Evolutionary conservation across 352 stramenopile species (phyloP).

Genomic region (Phytophthora pinifolia): DNA sequence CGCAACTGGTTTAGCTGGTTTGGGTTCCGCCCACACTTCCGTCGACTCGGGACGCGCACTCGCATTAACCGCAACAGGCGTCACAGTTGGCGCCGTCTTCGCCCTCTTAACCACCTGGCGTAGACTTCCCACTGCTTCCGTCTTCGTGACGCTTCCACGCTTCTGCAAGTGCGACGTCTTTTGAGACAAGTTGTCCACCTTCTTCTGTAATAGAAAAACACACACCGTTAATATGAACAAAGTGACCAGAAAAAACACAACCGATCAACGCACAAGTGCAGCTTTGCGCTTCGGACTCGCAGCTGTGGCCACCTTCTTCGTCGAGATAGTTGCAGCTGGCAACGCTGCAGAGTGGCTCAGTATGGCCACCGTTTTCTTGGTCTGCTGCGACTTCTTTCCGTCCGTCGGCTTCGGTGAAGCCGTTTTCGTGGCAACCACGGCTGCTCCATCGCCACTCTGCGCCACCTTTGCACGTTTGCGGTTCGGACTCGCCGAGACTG

Average conservation of each 20-base stretch:
- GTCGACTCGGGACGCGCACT: neutral
- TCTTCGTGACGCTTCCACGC: conserved; percentile 4
- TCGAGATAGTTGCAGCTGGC: neutral
- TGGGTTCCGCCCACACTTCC: neutral
- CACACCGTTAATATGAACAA: too few species aligned
- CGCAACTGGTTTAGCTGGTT: neutral
- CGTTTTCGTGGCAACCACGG: neutral
- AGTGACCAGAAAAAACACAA: too few species aligned
- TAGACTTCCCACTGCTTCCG: neutral
- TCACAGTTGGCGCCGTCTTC: neutral
- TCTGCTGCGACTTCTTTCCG: conserved; percentile 2
- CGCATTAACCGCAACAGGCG: neutral
- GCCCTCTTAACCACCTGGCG: conserved; percentile 10
- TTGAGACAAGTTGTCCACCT: neutral
- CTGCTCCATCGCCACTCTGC: neutral
- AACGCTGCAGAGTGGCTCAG: conserved; percentile 1
- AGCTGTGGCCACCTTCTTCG: neutral
- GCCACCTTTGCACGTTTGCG: neutral
- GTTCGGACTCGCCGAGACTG: too few species aligned
- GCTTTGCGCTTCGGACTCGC: conserved; percentile 18
- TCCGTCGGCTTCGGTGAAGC: conserved; percentile 1
- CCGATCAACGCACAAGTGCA: conserved; percentile 6
- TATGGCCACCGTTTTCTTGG: conserved; percentile 15
- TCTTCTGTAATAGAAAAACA: neutral
- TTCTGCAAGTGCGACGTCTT: conserved; percentile 3